These are phyloP conservation scores for Tilletia indica DNA, from an alignment of 1,284 basidiomycete genomes.

Conservation along the genomic window DNA sequence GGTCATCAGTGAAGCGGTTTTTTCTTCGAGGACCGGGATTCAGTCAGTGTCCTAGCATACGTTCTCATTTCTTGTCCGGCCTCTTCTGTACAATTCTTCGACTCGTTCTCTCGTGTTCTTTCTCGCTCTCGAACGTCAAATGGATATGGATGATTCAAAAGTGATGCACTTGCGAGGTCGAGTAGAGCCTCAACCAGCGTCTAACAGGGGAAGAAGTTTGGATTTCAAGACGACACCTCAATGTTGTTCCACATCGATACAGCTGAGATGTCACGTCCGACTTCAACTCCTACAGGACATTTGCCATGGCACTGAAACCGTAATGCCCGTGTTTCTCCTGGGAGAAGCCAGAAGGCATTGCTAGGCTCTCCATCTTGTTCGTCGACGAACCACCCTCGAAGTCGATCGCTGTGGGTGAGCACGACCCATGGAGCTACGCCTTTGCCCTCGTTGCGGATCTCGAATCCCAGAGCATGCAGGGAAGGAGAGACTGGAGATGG, in stretches of 20 bases:
- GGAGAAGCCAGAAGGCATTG: constrained; percentile 30
- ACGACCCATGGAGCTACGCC: constrained; percentile 13
- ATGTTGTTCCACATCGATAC: constrained; percentile 1
- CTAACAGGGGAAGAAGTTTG: no score
- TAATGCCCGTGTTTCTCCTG: constrained; percentile 8
- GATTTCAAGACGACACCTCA: not conserved
- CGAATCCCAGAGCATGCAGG: not conserved
- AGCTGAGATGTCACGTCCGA: not conserved
- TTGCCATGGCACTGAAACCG: constrained; percentile 9
- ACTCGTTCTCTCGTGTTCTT: no score
- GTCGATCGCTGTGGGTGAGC: constrained; percentile 6
- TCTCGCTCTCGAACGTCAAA: no score
- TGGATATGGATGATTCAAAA: no score
- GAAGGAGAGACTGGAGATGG: no score
- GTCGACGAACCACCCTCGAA: not conserved
- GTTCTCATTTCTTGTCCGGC: no score
- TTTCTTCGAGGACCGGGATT: no score
- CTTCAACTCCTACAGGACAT: not conserved
- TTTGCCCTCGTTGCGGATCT: not conserved
- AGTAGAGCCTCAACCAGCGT: no score
- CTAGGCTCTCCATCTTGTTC: constrained; percentile 7
- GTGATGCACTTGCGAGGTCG: no score
- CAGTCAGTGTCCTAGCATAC: no score
- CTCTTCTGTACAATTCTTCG: no score
- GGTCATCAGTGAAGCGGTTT: no score